Base-by-base conservation (phyloP, 352 stramenopile species). In the Phytophthora ramorum region DNA sequence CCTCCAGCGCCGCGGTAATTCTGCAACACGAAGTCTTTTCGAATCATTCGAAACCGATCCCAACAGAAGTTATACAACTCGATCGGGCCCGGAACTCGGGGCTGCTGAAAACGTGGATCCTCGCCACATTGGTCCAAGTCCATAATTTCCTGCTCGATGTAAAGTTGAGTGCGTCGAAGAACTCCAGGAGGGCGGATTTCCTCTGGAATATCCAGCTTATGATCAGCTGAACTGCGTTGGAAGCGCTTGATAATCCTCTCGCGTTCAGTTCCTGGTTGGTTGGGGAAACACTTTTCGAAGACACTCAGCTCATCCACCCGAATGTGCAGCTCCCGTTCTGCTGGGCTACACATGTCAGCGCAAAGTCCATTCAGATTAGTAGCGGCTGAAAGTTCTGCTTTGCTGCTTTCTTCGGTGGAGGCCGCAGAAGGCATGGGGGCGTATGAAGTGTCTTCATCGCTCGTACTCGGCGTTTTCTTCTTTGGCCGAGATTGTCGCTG, bases 41-140 rank as follows among this genome's bases (percentile, higher is more conserved):
- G 91, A 64, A 98, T 95, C 95, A 98, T 98, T 34, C 95, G 87
- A 50, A 92, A 98, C 8, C 96, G 83, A 75, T 99, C 93, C 95
- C 95, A 99, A 54, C 98, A 97, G 50, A 99, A 98, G 53, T 98
- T 96, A 83, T 99, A 98, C n/a, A 98, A 76, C 71, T 95, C 89
- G 24, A 96, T 93, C 9, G 83, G 47, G 41, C 95, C 89, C 9
- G 89, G 87, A 0, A 76, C 56, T 26, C 89, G 82, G 41, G 89
- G 89, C 8, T 80, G 73, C 13, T 86, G 79, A 44, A 96, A 91
- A 7, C 89, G 89, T 14, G 78, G 66, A 58, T 96, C 89, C 7
- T 74, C 59, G 4, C 89, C 89, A 35, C 69, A 65, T 14, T 74
- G 63, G 24, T 96, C 89, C 0, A 87, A 69, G 56, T 96, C 89